Percentiles rank a stretch among this genome's conserved stretches.
phyloP scores from a whole-genome alignment of 768 basidiomycete species.

The Chalciporus piperatus region DNA sequence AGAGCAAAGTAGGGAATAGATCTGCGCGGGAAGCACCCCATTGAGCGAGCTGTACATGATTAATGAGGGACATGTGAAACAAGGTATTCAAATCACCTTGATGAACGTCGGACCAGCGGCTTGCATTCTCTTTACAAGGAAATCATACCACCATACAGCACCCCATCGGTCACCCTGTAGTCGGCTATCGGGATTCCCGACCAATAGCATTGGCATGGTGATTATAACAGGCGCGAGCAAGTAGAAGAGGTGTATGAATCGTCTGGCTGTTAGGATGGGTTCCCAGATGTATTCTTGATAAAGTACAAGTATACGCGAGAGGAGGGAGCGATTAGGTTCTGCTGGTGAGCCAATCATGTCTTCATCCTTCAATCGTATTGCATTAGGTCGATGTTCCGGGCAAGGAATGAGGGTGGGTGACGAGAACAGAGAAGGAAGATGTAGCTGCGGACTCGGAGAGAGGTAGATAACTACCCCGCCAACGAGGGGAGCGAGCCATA shows the following conservation, averaged over 20 bases:
- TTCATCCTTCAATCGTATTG: slow-evolving; percentile 21
- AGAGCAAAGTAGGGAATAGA: slow-evolving; percentile 84
- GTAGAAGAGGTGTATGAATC: slow-evolving; percentile 79
- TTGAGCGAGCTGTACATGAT: slow-evolving; percentile 72
- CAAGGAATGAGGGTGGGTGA: slow-evolving; percentile 50
- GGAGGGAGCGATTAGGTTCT: slow-evolving; percentile 52
- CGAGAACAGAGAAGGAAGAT: slow-evolving; percentile 48
- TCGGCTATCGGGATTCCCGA: slow-evolving; percentile 52
- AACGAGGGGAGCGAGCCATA: slow-evolving; percentile 56
- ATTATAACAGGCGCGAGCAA: slow-evolving; percentile 89
- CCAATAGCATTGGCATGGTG: slow-evolving; percentile 77
- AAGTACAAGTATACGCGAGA: slow-evolving; percentile 42
- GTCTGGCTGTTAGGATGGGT: slow-evolving; percentile 75
- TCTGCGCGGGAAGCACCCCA: slow-evolving; percentile 98
- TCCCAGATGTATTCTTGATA: slow-evolving; percentile 70
- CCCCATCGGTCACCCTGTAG: slow-evolving; percentile 83
- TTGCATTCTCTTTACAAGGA: slow-evolving; percentile 87
- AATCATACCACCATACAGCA: slow-evolving; percentile 96
- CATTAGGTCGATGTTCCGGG: slow-evolving; percentile 11
- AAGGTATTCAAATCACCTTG: slow-evolving; percentile 57
- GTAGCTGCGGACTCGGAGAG: slow-evolving; percentile 40
- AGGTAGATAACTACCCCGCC: slow-evolving; percentile 55
- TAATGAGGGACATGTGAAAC: slow-evolving; percentile 7
- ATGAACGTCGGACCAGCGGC: slow-evolving; percentile 95
- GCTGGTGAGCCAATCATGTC: slow-evolving; percentile 63